A percentile compares a stretch with the other conserved stretches of the same genome.
phyloP scores from a whole-genome alignment of 2,329 filamentous ascomycete species.

The Sporothrix dimorphospora region DNA sequence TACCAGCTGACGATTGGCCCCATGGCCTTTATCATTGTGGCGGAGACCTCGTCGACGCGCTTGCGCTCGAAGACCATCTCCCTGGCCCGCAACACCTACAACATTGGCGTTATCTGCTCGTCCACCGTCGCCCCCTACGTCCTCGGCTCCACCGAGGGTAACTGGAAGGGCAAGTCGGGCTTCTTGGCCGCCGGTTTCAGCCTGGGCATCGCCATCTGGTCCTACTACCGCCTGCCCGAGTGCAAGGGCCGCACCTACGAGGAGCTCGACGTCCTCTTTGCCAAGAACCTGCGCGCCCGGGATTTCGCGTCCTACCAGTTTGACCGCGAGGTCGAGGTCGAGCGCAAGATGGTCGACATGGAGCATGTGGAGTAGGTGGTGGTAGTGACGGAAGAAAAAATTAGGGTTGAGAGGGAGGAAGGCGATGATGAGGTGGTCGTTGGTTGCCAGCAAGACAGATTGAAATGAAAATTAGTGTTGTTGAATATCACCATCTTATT shows the following conservation, averaged over 20 bases:
- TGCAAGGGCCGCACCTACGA: conserved; percentile 19
- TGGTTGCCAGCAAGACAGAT: no score
- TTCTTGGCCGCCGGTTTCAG: conserved; percentile 51
- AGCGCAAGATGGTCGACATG: not conserved
- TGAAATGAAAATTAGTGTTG: no score
- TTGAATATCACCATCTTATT: not conserved
- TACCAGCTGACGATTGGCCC: conserved; percentile 45
- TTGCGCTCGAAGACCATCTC: conserved; percentile 53
- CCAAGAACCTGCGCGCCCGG: conserved; percentile 9
- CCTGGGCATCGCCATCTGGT: conserved; percentile 51
- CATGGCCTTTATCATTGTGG: conserved; percentile 51
- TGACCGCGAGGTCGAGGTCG: conserved; percentile 1
- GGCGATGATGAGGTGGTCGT: not conserved
- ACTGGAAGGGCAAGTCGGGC: conserved; percentile 47
- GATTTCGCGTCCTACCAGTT: not conserved
- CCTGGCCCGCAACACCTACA: conserved; percentile 50
- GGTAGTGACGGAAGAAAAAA: not conserved
- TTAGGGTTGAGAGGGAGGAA: not conserved
- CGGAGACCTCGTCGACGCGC: conserved; percentile 52
- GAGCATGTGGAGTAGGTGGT: not conserved
- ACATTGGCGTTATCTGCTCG: conserved; percentile 49
- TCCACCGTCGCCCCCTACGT: conserved; percentile 46
- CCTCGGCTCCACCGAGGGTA: conserved; percentile 44
- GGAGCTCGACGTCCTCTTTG: conserved; percentile 20
- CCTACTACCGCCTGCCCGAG: conserved; percentile 52